A percentile compares a stretch with the other conserved stretches of the same genome.
Evolutionary conservation across 805 yeast species (phyloP).

Genomic region (Metschnikowia anglica): DNA sequence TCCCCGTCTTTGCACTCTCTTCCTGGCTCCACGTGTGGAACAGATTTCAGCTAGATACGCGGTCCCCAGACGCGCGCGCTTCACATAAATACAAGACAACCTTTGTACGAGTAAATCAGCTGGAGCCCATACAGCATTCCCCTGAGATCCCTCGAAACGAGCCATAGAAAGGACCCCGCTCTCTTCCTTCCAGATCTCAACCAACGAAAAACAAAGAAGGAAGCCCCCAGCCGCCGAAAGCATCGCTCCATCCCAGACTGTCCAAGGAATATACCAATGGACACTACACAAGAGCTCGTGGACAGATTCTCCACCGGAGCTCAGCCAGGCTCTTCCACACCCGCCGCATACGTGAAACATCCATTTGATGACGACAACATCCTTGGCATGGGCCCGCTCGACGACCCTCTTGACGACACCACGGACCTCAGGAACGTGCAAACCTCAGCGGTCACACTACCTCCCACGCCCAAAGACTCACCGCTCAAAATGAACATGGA

Average conservation of each 20-base stretch:
- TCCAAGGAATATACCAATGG: conserved; percentile 1
- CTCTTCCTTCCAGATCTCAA: no score
- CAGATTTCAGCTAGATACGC: no score
- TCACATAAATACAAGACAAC: no score
- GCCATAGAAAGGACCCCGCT: no score
- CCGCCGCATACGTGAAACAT: neutral
- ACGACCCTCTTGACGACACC: conserved; percentile 13
- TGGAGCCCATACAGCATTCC: no score
- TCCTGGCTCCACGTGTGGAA: no score
- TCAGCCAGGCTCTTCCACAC: neutral
- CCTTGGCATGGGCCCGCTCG: conserved; percentile 2
- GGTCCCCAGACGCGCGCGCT: no score
- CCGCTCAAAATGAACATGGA: conserved; percentile 14
- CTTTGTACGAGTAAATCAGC: no score
- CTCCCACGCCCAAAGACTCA: conserved; percentile 13
- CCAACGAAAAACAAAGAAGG: neutral
- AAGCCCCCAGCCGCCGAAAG: no score
- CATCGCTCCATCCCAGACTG: no score
- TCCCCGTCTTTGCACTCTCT: no score
- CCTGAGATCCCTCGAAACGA: no score
- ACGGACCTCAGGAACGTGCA: neutral
- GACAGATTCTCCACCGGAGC: conserved; percentile 8
- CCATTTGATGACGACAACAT: conserved; percentile 11
- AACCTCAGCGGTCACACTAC: conserved; percentile 2
- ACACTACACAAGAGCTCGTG: conserved; percentile 18